These are phyloP conservation scores for Lunasporangiospora selenospora DNA, from an alignment of 192 early-diverging fungal species.

Conservation along the genomic window DNA sequence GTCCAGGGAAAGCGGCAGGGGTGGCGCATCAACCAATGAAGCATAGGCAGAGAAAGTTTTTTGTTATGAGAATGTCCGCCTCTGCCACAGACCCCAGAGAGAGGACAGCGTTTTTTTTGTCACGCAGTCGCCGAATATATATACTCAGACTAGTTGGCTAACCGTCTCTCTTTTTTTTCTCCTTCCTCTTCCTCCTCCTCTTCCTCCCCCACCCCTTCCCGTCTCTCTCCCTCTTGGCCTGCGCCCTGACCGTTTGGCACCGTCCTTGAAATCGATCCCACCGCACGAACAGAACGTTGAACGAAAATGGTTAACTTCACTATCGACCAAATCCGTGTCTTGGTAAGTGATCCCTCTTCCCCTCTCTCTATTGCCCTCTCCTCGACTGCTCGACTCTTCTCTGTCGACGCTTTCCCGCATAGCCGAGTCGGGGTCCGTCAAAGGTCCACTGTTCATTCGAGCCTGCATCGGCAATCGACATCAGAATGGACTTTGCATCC, in stretches of 20 bases:
- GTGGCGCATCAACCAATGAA: too few species aligned
- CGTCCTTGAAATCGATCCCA: slow-evolving; percentile 1
- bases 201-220: background rate
- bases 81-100: background rate
- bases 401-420: background rate
- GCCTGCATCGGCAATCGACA: too few species aligned
- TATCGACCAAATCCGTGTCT: slow-evolving; percentile 59
- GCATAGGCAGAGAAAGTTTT: too few species aligned
- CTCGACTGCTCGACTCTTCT: background rate
- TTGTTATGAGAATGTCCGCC: background rate
- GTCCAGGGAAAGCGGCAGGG: too few species aligned
- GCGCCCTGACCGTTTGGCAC: background rate
- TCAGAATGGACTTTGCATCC: too few species aligned
- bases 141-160: slow-evolving; percentile 11
- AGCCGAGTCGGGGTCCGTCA: background rate
- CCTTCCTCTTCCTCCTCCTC: slow-evolving; percentile 6
- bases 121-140: slow-evolving; percentile 29
- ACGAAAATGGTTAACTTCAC: slow-evolving; percentile 57
- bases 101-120: slow-evolving; percentile 9
- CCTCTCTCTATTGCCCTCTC: background rate
- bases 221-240: background rate
- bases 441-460: too few species aligned
- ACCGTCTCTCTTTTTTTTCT: slow-evolving; percentile 16
- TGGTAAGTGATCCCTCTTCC: slow-evolving; percentile 13
- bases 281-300: slow-evolving; percentile 29